A percentile compares a stretch with the other conserved stretches of the same genome.
Evolutionary conservation across 2,329 filamentous ascomycete genomes (phyloP).

Genomic region (Colletotrichum sidae): DNA sequence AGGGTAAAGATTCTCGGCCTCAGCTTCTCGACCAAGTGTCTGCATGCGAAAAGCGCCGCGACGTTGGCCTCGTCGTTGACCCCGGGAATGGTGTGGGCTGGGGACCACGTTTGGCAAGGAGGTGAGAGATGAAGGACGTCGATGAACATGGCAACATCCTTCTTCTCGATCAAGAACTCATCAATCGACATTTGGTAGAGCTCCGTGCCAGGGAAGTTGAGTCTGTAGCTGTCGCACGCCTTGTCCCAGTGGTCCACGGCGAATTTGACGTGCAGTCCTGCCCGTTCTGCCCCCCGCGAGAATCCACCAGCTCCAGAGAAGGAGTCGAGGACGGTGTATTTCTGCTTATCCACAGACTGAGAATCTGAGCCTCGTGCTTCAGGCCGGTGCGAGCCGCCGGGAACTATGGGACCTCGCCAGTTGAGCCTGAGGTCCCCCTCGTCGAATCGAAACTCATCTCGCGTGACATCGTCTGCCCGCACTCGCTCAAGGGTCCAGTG

Average conservation of each 20-base stretch:
- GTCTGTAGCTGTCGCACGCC: constrained; percentile 68
- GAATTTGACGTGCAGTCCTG: constrained; percentile 69
- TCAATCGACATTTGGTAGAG: constrained; percentile 62
- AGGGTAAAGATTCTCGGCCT: constrained; percentile 79
- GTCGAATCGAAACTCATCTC: constrained; percentile 43
- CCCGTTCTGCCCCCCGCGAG: constrained; percentile 69
- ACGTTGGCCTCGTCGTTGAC: constrained; percentile 76
- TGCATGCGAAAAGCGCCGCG: constrained; percentile 65
- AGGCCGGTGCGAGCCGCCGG: constrained; percentile 49
- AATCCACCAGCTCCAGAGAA: constrained; percentile 81
- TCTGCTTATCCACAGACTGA: constrained; percentile 46
- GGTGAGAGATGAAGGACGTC: constrained; percentile 82
- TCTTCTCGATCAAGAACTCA: constrained; percentile 57
- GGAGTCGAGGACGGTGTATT: constrained; percentile 76
- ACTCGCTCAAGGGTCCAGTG: constrained; percentile 54
- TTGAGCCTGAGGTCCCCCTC: constrained; percentile 46
- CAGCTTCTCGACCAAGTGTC: constrained; percentile 65
- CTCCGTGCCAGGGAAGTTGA: constrained; percentile 66
- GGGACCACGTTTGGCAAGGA: constrained; percentile 82
- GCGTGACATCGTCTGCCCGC: constrained; percentile 44
- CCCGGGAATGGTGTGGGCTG: constrained; percentile 72
- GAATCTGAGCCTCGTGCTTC: not conserved
- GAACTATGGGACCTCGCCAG: constrained; percentile 54
- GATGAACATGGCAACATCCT: constrained; percentile 53
- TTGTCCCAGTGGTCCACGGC: constrained; percentile 72